Percentiles rank a stretch among this genome's conserved stretches.
These are phyloP conservation scores for Wickerhamomyces silvicola DNA, from an alignment of 805 yeast species.

Conservation along the genomic window DNA sequence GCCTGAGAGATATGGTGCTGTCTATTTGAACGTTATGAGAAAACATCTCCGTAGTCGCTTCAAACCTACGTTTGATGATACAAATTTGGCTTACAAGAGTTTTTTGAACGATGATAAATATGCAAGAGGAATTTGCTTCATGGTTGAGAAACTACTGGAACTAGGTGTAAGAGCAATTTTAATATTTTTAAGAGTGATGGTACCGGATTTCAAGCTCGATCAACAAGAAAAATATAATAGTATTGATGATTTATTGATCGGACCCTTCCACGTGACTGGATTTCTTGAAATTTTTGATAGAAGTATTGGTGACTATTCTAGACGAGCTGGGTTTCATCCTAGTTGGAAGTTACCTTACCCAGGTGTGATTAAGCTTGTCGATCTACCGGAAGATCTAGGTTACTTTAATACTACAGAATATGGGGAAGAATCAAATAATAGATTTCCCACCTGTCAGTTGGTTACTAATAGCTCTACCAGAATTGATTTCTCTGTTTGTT, in stretches of 20 bases:
- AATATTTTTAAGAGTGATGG: slow-evolving; percentile 15
- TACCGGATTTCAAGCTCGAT: slow-evolving; percentile 10
- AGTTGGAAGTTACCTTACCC: slow-evolving; percentile 32
- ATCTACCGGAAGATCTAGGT: slow-evolving; percentile 42
- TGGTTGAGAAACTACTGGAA: too few species aligned
- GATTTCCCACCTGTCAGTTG: slow-evolving; percentile 7
- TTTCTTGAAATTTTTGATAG: slow-evolving; percentile 5
- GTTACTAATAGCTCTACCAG: slow-evolving; percentile 18
- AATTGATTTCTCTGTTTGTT: slow-evolving; percentile 38
- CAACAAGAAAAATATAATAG: slow-evolving; percentile 1
- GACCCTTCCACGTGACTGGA: slow-evolving; percentile 1
- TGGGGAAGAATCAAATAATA: slow-evolving; percentile 1
- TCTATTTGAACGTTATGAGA: too few species aligned
- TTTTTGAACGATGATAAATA: too few species aligned
- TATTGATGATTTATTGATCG: slow-evolving; percentile 8
- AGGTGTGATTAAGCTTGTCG: slow-evolving; percentile 45
- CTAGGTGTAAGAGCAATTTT: slow-evolving; percentile 13
- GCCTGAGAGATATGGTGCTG: too few species aligned
- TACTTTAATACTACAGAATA: slow-evolving; percentile 28
- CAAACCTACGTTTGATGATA: too few species aligned
- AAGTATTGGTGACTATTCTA: slow-evolving; percentile 3
- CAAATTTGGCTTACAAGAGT: too few species aligned
- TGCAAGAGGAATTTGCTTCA: too few species aligned
- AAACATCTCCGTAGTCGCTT: too few species aligned
- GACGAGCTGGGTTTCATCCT: not conserved